Conservation (phyloP, 2,329 filamentous ascomycete species). For the Hymenoscyphus infarciens region DNA sequence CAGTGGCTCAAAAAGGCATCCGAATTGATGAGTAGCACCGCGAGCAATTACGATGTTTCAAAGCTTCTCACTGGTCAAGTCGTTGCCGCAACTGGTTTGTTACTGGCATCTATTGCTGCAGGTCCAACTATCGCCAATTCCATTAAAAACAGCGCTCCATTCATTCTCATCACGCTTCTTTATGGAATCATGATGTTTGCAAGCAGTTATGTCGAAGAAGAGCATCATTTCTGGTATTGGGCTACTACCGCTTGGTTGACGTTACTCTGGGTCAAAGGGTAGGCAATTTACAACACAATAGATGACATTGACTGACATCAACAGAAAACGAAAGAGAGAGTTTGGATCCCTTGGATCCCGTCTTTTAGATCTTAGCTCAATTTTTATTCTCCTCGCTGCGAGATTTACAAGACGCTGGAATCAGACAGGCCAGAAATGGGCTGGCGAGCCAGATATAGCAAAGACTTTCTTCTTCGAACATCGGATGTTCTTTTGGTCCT, state of each 20-base stretch:
- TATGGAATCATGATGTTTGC: conserved; percentile 96
- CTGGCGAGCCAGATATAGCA: conserved; percentile 84
- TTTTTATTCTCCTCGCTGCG: conserved; percentile 56
- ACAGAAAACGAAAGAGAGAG: conserved; percentile 25
- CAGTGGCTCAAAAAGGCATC: conserved; percentile 52
- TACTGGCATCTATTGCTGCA: conserved; percentile 37
- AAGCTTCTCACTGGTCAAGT: conserved; percentile 51
- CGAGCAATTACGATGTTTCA: conserved; percentile 82
- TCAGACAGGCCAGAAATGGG: conserved; percentile 94
- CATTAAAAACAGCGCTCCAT: conserved; percentile 38
- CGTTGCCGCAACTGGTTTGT: conserved; percentile 37
- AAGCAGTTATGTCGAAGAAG: conserved; percentile 95
- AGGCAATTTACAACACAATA: not conserved
- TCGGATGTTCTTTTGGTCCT: conserved; percentile 66
- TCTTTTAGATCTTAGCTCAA: conserved; percentile 24
- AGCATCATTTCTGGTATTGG: conserved; percentile 99
- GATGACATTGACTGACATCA: conserved; percentile 18
- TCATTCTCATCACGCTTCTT: conserved; percentile 51
- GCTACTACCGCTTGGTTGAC: conserved; percentile 66
- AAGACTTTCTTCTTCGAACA: conserved; percentile 64
- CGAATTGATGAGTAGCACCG: conserved; percentile 77
- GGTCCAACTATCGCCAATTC: conserved; percentile 40
- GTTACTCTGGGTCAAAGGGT: conserved; percentile 47
- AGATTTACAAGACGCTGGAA: conserved; percentile 81
- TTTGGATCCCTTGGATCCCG: conserved; percentile 13